These are phyloP conservation scores for Alternaria panax DNA, from an alignment of 2,329 filamentous ascomycete genomes.

Conservation along the genomic window DNA sequence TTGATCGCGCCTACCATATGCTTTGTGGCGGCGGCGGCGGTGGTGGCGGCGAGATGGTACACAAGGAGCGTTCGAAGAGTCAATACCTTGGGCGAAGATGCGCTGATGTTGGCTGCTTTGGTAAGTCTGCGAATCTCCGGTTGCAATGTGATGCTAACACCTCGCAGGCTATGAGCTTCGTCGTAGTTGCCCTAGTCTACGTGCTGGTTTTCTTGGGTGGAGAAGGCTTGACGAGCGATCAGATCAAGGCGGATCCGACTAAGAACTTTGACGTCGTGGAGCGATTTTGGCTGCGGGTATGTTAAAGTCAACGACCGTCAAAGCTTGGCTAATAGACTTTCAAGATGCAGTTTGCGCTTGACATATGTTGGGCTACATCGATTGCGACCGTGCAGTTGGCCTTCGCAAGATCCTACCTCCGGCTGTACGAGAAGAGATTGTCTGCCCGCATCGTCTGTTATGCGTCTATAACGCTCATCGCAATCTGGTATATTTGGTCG, in stretches of 20 bases:
- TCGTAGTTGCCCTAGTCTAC: constrained; percentile 26
- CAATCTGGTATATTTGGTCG: constrained; percentile 25
- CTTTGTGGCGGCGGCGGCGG: constrained; percentile 20
- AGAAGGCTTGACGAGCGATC: constrained; percentile 21
- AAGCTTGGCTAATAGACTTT: constrained; percentile 2
- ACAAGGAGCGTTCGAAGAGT: constrained; percentile 26
- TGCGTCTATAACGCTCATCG: constrained; percentile 17
- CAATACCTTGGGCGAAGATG: constrained; percentile 27
- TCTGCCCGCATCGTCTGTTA: constrained; percentile 17
- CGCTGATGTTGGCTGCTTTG: constrained; percentile 25
- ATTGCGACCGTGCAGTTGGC: constrained; percentile 29
- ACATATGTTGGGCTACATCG: constrained; percentile 32
- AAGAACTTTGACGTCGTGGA: constrained; percentile 14
- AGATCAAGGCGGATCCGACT: constrained; percentile 20
- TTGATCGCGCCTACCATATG: constrained; percentile 26
- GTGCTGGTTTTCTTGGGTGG: constrained; percentile 27
- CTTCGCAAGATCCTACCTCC: constrained; percentile 27
- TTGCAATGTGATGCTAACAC: constrained; percentile 6
- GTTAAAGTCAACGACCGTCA: background rate
- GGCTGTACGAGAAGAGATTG: constrained; percentile 22
- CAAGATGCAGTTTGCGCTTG: constrained; percentile 31
- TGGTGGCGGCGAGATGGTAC: constrained; percentile 30
- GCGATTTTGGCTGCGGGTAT: constrained; percentile 22
- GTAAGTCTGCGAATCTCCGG: constrained; percentile 13
- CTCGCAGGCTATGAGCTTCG: constrained; percentile 24